Percentiles rank a stretch among this genome's conserved stretches.
phyloP scores from a whole-genome alignment of 108 stramenopile genomes.

The Bacterosira constricta region DNA sequence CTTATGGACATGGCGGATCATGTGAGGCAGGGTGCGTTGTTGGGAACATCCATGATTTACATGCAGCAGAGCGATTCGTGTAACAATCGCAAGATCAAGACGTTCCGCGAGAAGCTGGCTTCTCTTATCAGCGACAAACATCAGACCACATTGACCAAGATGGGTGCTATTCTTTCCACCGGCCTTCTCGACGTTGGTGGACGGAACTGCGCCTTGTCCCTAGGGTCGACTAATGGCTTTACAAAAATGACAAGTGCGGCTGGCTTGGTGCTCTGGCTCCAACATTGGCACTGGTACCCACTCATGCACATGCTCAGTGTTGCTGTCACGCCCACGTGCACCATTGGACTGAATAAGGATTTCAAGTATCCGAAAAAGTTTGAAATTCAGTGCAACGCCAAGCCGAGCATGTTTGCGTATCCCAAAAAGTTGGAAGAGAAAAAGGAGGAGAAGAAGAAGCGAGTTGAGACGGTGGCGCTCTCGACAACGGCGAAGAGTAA shows the following conservation, averaged over 20 bases:
- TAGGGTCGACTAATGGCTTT: conserved; percentile 94
- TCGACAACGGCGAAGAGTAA: conserved; percentile 97
- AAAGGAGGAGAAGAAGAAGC: conserved; percentile 98
- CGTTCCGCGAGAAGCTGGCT: conserved; percentile 86
- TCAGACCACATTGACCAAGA: conserved; percentile 96
- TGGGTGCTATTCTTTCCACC: conserved; percentile 98
- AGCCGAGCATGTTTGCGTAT: conserved; percentile 94
- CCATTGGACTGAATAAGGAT: conserved; percentile 96
- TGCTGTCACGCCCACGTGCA: conserved; percentile 92
- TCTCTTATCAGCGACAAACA: conserved; percentile 86
- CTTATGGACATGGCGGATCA: conserved; percentile 96
- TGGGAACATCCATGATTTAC: conserved; percentile 96
- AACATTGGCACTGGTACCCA: conserved; percentile 99
- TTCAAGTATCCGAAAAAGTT: conserved; percentile 96
- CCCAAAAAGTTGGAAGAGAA: conserved; percentile 97
- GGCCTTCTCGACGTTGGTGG: conserved; percentile 99
- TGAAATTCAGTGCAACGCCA: conserved; percentile 89
- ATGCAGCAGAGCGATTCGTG: conserved; percentile 93
- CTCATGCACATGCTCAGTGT: conserved; percentile 97
- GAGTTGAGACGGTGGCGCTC: conserved; percentile 95
- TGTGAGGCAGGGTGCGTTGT: conserved; percentile 96
- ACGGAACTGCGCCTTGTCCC: conserved; percentile 87
- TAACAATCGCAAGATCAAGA: conserved; percentile 71
- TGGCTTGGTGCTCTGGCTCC: conserved; percentile 95
- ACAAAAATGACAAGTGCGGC: conserved; percentile 94